A percentile compares a stretch with the other conserved stretches of the same genome.
Conservation (phyloP, 2,329 filamentous ascomycete species). For the Didymosphaeria variabile region DNA sequence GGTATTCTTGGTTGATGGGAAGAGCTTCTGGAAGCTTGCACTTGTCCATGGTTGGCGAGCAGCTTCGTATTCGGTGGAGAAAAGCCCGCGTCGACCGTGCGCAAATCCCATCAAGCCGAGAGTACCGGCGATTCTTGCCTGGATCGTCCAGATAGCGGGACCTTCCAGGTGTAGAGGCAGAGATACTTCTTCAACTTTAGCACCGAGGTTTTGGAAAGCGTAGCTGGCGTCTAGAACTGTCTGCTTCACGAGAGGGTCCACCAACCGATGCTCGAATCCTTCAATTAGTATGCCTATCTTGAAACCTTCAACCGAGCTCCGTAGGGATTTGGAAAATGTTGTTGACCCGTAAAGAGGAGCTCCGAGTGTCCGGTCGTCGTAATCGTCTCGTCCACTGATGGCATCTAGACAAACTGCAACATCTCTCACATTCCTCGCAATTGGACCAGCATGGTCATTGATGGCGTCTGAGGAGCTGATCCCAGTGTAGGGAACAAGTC, state of each 20-base stretch:
- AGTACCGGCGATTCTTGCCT: slow-evolving; percentile 55
- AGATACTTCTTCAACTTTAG: slow-evolving; percentile 51
- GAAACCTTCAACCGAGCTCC: slow-evolving; percentile 28
- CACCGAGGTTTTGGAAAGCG: slow-evolving; percentile 56
- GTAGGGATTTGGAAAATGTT: slow-evolving; percentile 27
- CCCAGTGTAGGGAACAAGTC: slow-evolving; percentile 61
- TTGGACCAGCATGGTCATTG: slow-evolving; percentile 56
- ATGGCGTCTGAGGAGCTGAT: slow-evolving; percentile 48
- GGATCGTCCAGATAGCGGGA: slow-evolving; percentile 47
- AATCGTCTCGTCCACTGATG: slow-evolving; percentile 41
- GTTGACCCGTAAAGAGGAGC: slow-evolving; percentile 35
- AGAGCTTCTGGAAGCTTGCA: slow-evolving; percentile 59
- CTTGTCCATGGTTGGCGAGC: slow-evolving; percentile 59
- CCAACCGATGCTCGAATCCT: slow-evolving; percentile 36
- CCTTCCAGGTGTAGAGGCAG: slow-evolving; percentile 50
- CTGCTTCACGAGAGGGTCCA: slow-evolving; percentile 52
- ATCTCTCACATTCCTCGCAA: slow-evolving; percentile 36
- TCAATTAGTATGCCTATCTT: slow-evolving; percentile 40
- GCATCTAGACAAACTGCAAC: slow-evolving; percentile 40
- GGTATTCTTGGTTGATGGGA: slow-evolving; percentile 59
- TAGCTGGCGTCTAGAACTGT: slow-evolving; percentile 53
- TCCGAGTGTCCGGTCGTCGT: slow-evolving; percentile 42
- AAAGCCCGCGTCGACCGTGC: slow-evolving; percentile 32
- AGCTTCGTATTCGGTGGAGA: slow-evolving; percentile 49
- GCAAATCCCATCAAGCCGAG: slow-evolving; percentile 48